These are phyloP conservation scores for Phytophthora pistaciae DNA, from an alignment of 352 stramenopile species.

Conservation along the genomic window DNA sequence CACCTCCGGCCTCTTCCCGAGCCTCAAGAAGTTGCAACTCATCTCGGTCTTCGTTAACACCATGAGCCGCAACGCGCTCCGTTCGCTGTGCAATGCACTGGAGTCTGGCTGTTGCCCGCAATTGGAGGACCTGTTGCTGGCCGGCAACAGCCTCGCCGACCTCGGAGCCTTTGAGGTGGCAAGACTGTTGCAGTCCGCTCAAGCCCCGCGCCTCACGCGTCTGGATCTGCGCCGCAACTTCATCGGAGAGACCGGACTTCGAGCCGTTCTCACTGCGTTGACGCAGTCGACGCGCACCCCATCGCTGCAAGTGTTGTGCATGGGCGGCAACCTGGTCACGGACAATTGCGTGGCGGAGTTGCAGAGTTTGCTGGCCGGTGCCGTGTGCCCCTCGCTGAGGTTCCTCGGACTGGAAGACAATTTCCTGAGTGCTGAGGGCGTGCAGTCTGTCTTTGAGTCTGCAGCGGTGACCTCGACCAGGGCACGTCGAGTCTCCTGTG, in stretches of 20 bases:
- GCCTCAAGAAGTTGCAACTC: slow-evolving; percentile 66
- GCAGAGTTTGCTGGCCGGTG: slow-evolving; percentile 45
- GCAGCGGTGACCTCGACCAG: slow-evolving; percentile 57
- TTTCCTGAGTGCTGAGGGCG: slow-evolving; percentile 70
- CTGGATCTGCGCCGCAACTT: slow-evolving; percentile 79
- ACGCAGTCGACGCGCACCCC: slow-evolving; percentile 12
- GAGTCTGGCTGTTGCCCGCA: slow-evolving; percentile 53
- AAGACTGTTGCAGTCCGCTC: slow-evolving; percentile 42
- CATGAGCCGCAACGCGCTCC: slow-evolving; percentile 54
- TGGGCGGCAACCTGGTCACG: slow-evolving; percentile 85
- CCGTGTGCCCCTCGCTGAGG: slow-evolving; percentile 53
- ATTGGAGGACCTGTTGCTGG: slow-evolving; percentile 66
- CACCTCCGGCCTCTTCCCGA: slow-evolving; percentile 41
- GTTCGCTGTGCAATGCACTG: slow-evolving; percentile 52
- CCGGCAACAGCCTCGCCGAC: slow-evolving; percentile 76
- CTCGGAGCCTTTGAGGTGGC: slow-evolving; percentile 58
- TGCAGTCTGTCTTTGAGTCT: slow-evolving; percentile 71
- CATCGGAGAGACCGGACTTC: slow-evolving; percentile 70
- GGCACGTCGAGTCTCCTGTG: slow-evolving; percentile 59
- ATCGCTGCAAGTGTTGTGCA: slow-evolving; percentile 74
- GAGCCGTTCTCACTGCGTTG: slow-evolving; percentile 49
- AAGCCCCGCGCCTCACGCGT: slow-evolving; percentile 47
- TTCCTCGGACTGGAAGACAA: slow-evolving; percentile 88
- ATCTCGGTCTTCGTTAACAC: slow-evolving; percentile 83
- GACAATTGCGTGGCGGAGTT: slow-evolving; percentile 75